phyloP scores from a whole-genome alignment of 306 rosid species.

The Prunus armeniaca region DNA sequence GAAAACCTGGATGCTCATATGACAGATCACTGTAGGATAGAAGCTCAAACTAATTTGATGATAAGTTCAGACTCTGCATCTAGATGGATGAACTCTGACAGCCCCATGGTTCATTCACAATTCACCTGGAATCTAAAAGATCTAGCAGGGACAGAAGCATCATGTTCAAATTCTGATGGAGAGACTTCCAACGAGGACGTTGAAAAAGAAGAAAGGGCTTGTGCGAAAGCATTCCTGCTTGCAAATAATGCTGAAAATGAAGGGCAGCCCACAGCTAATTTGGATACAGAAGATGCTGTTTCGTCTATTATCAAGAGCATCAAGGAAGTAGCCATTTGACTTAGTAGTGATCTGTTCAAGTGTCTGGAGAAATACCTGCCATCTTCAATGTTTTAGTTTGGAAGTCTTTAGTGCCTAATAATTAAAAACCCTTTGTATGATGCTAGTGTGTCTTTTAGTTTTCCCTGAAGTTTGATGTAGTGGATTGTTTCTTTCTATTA shows the following conservation, averaged over 20 bases:
- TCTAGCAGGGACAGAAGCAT: not conserved
- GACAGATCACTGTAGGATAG: not conserved
- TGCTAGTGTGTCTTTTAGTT: not conserved
- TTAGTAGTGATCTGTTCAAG: not conserved
- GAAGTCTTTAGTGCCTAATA: not conserved
- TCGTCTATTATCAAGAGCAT: not conserved
- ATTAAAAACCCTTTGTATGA: not conserved
- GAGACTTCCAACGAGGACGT: not conserved
- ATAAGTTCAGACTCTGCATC: not conserved
- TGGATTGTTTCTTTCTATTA: not conserved
- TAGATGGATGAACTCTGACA: not conserved
- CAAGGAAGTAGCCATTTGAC: not conserved
- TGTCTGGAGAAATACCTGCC: not conserved
- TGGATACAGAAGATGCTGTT: not conserved
- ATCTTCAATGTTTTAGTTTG: not conserved
- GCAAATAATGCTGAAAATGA: not conserved
- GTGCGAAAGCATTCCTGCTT: not conserved
- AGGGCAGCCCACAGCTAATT: not conserved
- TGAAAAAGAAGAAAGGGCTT: not conserved
- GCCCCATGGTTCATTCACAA: not conserved
- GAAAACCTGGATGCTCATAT: not conserved
- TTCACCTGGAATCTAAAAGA: not conserved
- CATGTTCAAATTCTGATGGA: not conserved
- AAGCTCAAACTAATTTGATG: not conserved
- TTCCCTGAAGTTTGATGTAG: not conserved